Evolutionary conservation across 2,329 filamentous ascomycete species (phyloP).

Genomic region (Intubia oerlemansii): DNA sequence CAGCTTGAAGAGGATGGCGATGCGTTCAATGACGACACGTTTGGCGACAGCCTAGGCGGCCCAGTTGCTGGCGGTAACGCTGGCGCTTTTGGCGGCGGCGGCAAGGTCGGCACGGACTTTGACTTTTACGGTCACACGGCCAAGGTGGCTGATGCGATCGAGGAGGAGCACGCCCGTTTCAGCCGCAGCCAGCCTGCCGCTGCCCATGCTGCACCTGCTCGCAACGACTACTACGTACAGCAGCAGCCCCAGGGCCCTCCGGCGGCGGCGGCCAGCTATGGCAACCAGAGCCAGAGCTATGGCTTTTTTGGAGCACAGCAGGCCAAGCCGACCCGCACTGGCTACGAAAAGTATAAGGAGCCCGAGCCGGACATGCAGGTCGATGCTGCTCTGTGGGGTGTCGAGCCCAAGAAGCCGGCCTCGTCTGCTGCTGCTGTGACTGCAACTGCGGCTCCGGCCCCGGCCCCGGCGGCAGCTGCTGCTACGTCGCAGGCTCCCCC

Average conservation of each 20-base stretch:
- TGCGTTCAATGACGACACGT: constrained; percentile 93
- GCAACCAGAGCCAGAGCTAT: constrained; percentile 10
- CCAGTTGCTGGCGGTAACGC: background rate
- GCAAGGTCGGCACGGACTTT: constrained; percentile 1
- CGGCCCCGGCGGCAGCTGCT: constrained; percentile 9
- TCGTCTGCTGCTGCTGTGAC: constrained; percentile 7
- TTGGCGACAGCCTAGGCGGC: constrained; percentile 30
- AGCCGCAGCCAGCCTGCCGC: constrained; percentile 47
- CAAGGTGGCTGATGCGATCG: constrained; percentile 58
- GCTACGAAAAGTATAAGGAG: constrained; percentile 82
- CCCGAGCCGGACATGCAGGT: constrained; percentile 81
- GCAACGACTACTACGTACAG: background rate
- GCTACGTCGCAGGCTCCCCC: no score
- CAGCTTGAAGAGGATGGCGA: constrained; percentile 82
- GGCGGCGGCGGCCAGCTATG: no score
- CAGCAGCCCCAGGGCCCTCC: constrained; percentile 4
- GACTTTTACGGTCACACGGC: constrained; percentile 9
- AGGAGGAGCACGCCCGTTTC: constrained; percentile 77
- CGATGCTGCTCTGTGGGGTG: constrained; percentile 83
- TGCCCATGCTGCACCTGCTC: constrained; percentile 14
- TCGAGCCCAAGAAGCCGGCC: constrained; percentile 36
- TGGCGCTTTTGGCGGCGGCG: background rate
- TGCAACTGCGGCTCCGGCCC: constrained; percentile 14
- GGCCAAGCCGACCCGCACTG: constrained; percentile 41
- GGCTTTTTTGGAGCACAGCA: constrained; percentile 5